Base-by-base conservation (phyloP, 768 basidiomycete genomes). In the Leucocoprinus sp. region DNA sequence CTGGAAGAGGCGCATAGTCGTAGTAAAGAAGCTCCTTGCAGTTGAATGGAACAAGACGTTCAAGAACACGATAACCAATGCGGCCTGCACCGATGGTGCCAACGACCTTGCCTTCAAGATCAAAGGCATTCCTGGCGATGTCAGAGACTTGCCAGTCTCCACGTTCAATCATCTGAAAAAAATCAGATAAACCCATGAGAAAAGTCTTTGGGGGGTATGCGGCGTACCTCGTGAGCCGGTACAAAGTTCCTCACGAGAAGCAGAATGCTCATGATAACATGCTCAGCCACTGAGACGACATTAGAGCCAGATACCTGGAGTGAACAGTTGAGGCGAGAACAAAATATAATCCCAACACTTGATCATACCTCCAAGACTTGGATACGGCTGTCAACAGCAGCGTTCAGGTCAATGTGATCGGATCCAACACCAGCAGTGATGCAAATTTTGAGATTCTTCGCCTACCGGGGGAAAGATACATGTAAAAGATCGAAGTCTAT, bases 371-470 rank as follows among this genome's bases (percentile, higher is more conserved):
- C 89, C 48, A 86, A 69, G 18, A 90, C 91, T 59, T 89, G 83
- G 55, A 93, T 80, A 48, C 72, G 72, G 54, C 76, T 69, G 59
- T 89, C 79, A 52, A 88, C 90, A 19, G 88, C 84, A 17, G 89
- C 85, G 62, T 93, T 83, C 50, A 95, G 75, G 60, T 93, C 91
- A 52, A 92, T 79, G 68, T 87, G 89, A 66, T 93, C 92, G 15
- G 85, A 89, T 8, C 90, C 88, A 37, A 92, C 89, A 62, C 88
- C 89, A 49, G 91, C 92, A 18, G 92, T 96, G 57, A 93, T 75
- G 57, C 85, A 88, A 46, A 93, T 60, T 66, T 90, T 93, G 50
- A 96, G 76, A 55, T 93, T 92, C 65, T 84, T 84, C 24, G 92
- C 89, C 76, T 89, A 50, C 19, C 15, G 15, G 17, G 17, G 39